Base-by-base conservation (phyloP, 176 grass and related monocot genomes). In the Calamus simplicifolius region DNA sequence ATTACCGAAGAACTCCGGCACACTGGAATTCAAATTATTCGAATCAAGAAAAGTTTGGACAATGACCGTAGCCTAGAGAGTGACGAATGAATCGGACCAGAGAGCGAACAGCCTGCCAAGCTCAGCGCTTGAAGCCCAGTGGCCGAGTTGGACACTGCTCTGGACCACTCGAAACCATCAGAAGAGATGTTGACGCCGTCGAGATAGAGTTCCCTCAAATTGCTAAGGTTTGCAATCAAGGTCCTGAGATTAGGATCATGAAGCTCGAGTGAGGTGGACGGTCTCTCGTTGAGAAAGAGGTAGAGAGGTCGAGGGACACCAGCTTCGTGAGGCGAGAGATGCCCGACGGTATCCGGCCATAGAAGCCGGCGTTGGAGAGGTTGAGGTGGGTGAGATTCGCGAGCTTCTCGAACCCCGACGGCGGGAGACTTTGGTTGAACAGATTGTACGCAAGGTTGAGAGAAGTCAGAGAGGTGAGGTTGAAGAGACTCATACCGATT, bases 1-100 rank as follows among this genome's bases (percentile, higher is more conserved):
- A 49, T 81, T 69, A 29, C 48, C 61, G 16, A 92, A 73, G 52
- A 73, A 84, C 15, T 81, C 73, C 5, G 80, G 83, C 6, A 92
- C 7, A 0, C 2, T 15, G 51, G 73, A 82, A 14, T 68, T 57
- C 8, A 76, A 27, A 7, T 18, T 19, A 27, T 80, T 90, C 5
- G 59, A 49, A 27, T 73, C 27, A 1, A 90, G 71, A 19, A 29
- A 16, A 89, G 59, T 50, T 19, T 62, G 0, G 54, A 55, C 6
- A 90, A 4, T 1, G 64, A 73, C 5, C 8, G 72, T 2, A 90
- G 71, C 13, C 2, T 2, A 3, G 51, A 69, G 6, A 90, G 38
- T 0, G 82, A 82, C 16, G 2, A 25, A 48, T 78, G 61, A 18
- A 90, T 49, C 0, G 79, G 68, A 28, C 55, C 79, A 0, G 49